Evolutionary conservation across 768 basidiomycete genomes (phyloP), one percentile per base, ranked within the genome.

Genomic region (Lactarius sanguifluus): DNA sequence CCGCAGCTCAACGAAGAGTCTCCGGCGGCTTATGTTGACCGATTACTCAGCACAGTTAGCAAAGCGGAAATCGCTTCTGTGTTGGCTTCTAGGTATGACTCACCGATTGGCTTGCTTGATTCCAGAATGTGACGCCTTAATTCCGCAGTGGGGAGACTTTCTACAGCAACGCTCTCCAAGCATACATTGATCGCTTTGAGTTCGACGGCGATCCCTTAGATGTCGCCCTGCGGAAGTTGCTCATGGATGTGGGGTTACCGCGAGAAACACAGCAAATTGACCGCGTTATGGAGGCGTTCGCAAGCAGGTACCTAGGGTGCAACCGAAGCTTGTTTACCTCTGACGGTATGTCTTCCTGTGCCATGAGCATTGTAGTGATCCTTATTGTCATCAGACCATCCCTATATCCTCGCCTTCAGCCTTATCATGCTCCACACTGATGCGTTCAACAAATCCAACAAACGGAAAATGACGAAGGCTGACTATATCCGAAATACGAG

Each of bases 391-490:
- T 15, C 68, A 96, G 95, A 97, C 73, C 89, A 96, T 72, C 91
- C 96, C 13, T 98, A 98, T 77, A 91, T 98, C 60, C 81, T 98
- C 57, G 94, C 96, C 15, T 98, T 98, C 79, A 98, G 96, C 72
- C 81, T 98, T 74, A 97, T 98, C 72, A 98, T 99, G 96, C 81
- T 98, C 59, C 96, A 98, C 75, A 99, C 97, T 20, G 97, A 99
- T 74, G 92, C 90, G 6, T 98, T 98, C 82, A 99, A 99, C 78
- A 92, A 90, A 77, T 93, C 92, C 69, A 98, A 98, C 79, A 98
- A 91, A 79, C 89, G 87, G 61, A 98, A 98, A 79, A 99, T 99
- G 97, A 86, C 90, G 43, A 98, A 96, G 76, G 82, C 86, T 1
- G 96, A 96, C 73, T 99, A 98, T 73, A 81, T 98, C 72, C 91